Evolutionary conservation across 805 yeast species (phyloP).

Genomic region (Saccharomycopsis sp.): DNA sequence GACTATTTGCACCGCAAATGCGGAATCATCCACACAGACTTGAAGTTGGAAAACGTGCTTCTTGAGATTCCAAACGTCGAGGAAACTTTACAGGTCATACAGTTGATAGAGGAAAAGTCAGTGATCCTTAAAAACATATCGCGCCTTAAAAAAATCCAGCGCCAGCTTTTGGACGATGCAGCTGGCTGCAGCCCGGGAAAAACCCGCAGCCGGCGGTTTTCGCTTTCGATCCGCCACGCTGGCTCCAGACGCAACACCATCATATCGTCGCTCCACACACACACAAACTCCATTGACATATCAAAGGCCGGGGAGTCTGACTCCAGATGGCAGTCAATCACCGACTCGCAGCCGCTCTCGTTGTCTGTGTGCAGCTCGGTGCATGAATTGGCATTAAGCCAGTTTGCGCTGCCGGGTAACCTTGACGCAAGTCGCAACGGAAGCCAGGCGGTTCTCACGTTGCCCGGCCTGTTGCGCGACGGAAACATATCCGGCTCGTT

Average conservation of each 20-base stretch:
- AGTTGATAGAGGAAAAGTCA: conserved; percentile 29
- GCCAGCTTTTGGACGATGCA: background rate
- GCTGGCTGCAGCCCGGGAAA: background rate
- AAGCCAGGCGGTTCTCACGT: background rate
- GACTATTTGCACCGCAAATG: conserved; percentile 55
- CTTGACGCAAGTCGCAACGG: background rate
- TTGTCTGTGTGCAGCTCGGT: conserved; percentile 55
- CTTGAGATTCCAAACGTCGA: conserved; percentile 50
- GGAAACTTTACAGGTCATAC: conserved; percentile 35
- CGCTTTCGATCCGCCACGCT: conserved; percentile 48
- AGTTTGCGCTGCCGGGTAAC: no score
- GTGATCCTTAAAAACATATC: conserved; percentile 21
- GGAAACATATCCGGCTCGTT: conserved; percentile 12
- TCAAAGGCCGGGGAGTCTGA: background rate
- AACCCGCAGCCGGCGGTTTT: background rate
- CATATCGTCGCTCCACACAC: background rate
- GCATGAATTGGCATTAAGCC: background rate
- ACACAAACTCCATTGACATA: background rate
- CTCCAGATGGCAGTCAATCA: conserved; percentile 38
- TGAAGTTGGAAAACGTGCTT: conserved; percentile 67
- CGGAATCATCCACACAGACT: conserved; percentile 66
- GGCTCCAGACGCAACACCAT: background rate
- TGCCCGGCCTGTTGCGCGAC: background rate
- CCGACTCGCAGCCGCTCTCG: conserved; percentile 91
- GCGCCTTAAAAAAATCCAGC: conserved; percentile 21